Conservation (phyloP, 163 green algal species). For the Chlorella variabilis region DNA sequence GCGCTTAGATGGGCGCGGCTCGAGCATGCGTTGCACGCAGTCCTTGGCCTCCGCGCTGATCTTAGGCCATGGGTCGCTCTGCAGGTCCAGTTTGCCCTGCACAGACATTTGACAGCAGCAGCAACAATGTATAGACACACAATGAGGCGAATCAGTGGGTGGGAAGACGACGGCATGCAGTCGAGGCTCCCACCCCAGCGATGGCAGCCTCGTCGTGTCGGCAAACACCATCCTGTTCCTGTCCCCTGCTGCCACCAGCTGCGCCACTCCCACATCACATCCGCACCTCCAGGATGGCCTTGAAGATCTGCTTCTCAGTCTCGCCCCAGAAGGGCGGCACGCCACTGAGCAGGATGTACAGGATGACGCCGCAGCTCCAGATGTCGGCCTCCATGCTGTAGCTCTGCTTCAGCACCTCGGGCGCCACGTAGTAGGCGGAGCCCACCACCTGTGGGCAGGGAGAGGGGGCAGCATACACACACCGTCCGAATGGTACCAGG, state of each 20-base stretch:
- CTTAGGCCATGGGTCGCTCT: slow-evolving; percentile 88
- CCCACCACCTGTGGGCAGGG: background rate
- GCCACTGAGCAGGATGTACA: slow-evolving; percentile 98
- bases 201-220: too few relatives aligned
- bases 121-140: too few relatives aligned
- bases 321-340: slow-evolving; percentile 97
- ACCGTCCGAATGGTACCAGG: too few relatives aligned
- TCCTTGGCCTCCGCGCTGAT: slow-evolving; percentile 94
- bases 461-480: too few relatives aligned
- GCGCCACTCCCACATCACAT: background rate
- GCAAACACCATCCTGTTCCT: background rate
- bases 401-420: slow-evolving; percentile 83
- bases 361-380: slow-evolving; percentile 96
- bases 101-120: too few relatives aligned
- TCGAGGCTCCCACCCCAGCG: too few relatives aligned
- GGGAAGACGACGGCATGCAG: too few relatives aligned
- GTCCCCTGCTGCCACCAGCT: background rate
- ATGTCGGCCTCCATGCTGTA: slow-evolving; percentile 94
- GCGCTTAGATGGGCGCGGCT: slow-evolving; percentile 59
- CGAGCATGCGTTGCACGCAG: slow-evolving; percentile 91
- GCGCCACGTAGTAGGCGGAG: slow-evolving; percentile 96
- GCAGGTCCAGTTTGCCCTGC: slow-evolving; percentile 84
- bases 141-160: too few relatives aligned
- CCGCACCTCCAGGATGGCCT: slow-evolving; percentile 83
- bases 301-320: slow-evolving; percentile 96